Base-by-base conservation (phyloP, 2,329 filamentous ascomycete species). In the Xylaria sp. region DNA sequence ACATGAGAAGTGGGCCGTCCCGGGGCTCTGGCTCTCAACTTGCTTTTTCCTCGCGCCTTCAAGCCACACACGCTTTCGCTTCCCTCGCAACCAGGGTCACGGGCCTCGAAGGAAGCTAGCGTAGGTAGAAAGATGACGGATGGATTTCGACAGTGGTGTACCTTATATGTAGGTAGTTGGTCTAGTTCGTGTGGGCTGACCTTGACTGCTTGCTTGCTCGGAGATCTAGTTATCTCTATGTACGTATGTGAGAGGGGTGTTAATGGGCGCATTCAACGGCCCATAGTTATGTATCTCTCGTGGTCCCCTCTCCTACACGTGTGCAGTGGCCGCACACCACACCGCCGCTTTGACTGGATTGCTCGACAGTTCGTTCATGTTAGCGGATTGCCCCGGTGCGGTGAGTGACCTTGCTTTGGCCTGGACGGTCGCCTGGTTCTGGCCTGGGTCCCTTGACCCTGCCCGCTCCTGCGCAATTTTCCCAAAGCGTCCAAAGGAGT, bases 301-400 rank as follows among this genome's bases (percentile, higher is more conserved):
- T 71, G 70, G 65, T 70, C 69, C 72, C 69, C 70, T 71, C 71
- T 55, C 21, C 57, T 66, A 55, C 61, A 24, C 56, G 54, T 69
- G 53, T 47, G 17, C 14, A 14, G 42, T 47, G 17, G 17, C 17
- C 17, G 42, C 42, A 47, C 42, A 47, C 42, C 74, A 77, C 75
- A 77, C 76, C 76, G 75, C 75, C 68, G 76, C 75, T 77, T 75
- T 71, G 67, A 67, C 68, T 67, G 57, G 60, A 60, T 64, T 58
- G 67, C 64, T 63, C 45, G 51, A 65, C 58, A 63, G 60, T 27
- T 65, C 57, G 60, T 27, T 65, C 57, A 57, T 65, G 54, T 39
- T 64, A 65, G 61, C 68, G 68, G 61, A 50, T 54, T 67, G 51
- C 61, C 68, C 67, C 69, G 71, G 71, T 75, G 71, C 68, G 74